These are phyloP conservation scores for Tetrastigma voinierianum DNA, from an alignment of 164 flowering plant genomes.

Conservation along the genomic window DNA sequence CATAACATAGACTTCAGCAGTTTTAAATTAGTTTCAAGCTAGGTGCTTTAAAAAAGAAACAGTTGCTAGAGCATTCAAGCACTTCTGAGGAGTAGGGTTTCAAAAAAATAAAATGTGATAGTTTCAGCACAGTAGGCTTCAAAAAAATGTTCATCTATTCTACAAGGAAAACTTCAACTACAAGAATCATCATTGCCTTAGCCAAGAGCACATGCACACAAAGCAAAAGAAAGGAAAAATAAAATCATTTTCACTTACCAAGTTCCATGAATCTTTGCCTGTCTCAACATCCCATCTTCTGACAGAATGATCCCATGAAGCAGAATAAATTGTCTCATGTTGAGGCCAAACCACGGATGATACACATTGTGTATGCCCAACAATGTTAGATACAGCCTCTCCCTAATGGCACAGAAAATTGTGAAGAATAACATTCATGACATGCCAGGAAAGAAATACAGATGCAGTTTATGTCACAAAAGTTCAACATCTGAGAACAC, in stretches of 20 bases:
- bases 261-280: slow-evolving; percentile 60
- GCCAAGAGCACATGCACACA: neutral
- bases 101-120: too few relatives aligned
- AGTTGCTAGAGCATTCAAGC: too few relatives aligned
- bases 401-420: slow-evolving; percentile 40
- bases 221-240: neutral
- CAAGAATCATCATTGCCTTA: too few relatives aligned
- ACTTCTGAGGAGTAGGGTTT: too few relatives aligned
- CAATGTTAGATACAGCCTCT: slow-evolving; percentile 67
- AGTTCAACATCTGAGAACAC: too few relatives aligned
- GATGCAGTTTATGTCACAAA: too few relatives aligned
- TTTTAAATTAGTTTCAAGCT: too few relatives aligned
- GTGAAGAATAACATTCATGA: neutral
- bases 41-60: too few relatives aligned
- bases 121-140: too few relatives aligned
- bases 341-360: slow-evolving; percentile 85
- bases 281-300: slow-evolving; percentile 91
- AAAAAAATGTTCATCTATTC: too few relatives aligned
- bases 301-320: slow-evolving; percentile 94
- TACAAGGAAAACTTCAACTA: too few relatives aligned
- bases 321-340: slow-evolving; percentile 64
- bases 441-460: neutral
- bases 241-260: slow-evolving; percentile 38
- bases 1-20: too few relatives aligned
- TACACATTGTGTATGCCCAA: slow-evolving; percentile 88